These are phyloP conservation scores for Apiospora saccharicola DNA, from an alignment of 2,329 filamentous ascomycete species.

Conservation along the genomic window DNA sequence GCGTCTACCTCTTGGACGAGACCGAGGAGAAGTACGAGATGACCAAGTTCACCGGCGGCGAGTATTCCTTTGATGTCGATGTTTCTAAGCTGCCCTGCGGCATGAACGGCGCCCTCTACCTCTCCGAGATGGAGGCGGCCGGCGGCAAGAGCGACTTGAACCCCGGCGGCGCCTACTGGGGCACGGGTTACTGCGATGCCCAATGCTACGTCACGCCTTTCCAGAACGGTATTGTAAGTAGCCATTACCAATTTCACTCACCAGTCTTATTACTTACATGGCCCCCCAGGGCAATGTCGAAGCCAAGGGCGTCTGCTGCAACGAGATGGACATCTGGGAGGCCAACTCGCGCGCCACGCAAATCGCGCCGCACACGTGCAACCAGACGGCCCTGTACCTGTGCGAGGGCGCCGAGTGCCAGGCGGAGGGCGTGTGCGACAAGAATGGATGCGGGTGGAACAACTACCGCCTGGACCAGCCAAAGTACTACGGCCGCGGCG, in stretches of 20 bases:
- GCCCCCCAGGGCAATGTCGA: conserved; percentile 42
- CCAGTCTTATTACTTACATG: too few species aligned
- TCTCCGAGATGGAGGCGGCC: conserved; percentile 65
- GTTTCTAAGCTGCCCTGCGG: conserved; percentile 68
- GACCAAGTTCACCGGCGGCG: conserved; percentile 64
- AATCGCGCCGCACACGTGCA: conserved; percentile 47
- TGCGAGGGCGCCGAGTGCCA: conserved; percentile 42
- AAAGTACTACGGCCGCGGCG: conserved; percentile 44
- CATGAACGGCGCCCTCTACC: conserved; percentile 69
- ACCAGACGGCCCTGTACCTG: conserved; percentile 41
- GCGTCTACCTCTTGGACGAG: conserved; percentile 65
- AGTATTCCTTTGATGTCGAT: conserved; percentile 71
- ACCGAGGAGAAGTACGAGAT: conserved; percentile 64
- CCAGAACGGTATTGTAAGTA: conserved; percentile 46
- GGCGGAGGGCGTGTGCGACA: conserved; percentile 43
- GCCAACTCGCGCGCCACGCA: conserved; percentile 46
- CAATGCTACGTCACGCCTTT: conserved; percentile 47
- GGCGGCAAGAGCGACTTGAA: conserved; percentile 58
- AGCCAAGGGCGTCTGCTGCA: conserved; percentile 45
- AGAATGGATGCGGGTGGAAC: conserved; percentile 48
- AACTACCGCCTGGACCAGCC: conserved; percentile 42
- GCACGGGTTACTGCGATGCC: conserved; percentile 48
- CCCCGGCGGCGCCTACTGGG: conserved; percentile 45
- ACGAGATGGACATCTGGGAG: conserved; percentile 50
- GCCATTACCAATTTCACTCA: not conserved